Evolutionary conservation across 192 early-diverging fungal species (phyloP).

Genomic region (Mortierella antarctica): DNA sequence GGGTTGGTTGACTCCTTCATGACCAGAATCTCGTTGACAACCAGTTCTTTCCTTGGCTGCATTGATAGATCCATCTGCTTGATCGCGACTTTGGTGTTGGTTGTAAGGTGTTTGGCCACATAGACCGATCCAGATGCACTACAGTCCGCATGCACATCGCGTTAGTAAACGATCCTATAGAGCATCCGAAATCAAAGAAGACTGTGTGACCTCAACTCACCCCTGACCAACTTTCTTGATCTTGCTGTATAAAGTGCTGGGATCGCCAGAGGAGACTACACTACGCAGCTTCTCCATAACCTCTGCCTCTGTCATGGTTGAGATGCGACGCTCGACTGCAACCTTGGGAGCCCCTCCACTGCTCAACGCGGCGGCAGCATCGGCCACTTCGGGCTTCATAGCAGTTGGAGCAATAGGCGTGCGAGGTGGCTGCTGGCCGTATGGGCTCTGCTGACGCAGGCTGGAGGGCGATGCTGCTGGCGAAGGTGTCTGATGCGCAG

Average conservation of each 20-base stretch:
- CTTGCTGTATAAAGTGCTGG: constrained; percentile 90
- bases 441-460: constrained; percentile 25
- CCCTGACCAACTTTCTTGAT: constrained; percentile 98
- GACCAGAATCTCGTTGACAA: constrained; percentile 92
- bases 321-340: constrained; percentile 76
- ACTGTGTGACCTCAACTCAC: constrained; percentile 52
- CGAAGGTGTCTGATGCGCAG: constrained; percentile 28
- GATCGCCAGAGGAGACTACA: constrained; percentile 93
- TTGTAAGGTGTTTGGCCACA: constrained; percentile 81
- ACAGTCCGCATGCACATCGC: not conserved
- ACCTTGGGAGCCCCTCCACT: constrained; percentile 48
- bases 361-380: constrained; percentile 69
- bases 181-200: constrained; percentile 3
- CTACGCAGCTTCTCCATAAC: constrained; percentile 93
- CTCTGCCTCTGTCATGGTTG: constrained; percentile 91
- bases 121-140: constrained; percentile 98
- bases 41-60: constrained; percentile 91
- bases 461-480: constrained; percentile 23
- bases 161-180: not conserved
- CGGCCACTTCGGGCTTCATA: constrained; percentile 42
- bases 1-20: constrained; percentile 94
- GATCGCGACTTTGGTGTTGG: constrained; percentile 86
- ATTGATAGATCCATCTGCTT: constrained; percentile 92
- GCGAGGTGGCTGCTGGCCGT: constrained; percentile 15
- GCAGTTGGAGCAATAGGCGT: constrained; percentile 40